Evolutionary conservation across 2,329 filamentous ascomycete genomes (phyloP).

Genomic region (Trichoderma sp.): DNA sequence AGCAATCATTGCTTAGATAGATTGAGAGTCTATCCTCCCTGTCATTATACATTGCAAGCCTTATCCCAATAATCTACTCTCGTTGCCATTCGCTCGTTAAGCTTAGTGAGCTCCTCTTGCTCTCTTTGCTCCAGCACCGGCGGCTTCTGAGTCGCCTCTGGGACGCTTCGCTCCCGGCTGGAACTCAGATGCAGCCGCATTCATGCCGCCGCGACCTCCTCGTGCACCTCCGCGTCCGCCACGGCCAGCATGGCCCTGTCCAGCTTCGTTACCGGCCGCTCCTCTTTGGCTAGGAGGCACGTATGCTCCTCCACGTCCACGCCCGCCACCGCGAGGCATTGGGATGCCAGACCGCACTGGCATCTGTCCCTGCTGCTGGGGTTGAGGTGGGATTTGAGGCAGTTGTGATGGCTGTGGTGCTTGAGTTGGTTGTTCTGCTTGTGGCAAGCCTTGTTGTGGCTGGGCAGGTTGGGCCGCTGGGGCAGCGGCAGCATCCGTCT

Average conservation of each 20-base stretch:
- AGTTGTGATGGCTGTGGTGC: slow-evolving; percentile 22
- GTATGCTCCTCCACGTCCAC: slow-evolving; percentile 40
- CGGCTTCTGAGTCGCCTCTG: slow-evolving; percentile 50
- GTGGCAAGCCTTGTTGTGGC: slow-evolving; percentile 16
- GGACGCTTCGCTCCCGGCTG: slow-evolving; percentile 58
- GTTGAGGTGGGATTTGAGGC: slow-evolving; percentile 25
- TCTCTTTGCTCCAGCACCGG: slow-evolving; percentile 43
- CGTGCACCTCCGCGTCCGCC: slow-evolving; percentile 43
- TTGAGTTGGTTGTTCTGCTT: slow-evolving; percentile 24
- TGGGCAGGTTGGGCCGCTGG: slow-evolving; percentile 22
- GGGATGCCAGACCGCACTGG: slow-evolving; percentile 39
- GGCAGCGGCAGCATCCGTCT: slow-evolving; percentile 24
- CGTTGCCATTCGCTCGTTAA: not conserved
- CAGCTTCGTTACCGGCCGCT: slow-evolving; percentile 37
- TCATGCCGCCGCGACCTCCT: slow-evolving; percentile 45
- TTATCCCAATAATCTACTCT: not conserved
- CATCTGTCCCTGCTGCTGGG: slow-evolving; percentile 25
- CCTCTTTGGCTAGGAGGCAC: slow-evolving; percentile 39
- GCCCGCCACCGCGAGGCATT: slow-evolving; percentile 42
- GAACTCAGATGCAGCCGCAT: slow-evolving; percentile 53
- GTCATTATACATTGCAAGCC: slow-evolving; percentile 19
- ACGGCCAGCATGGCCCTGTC: slow-evolving; percentile 31
- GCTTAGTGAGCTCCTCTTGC: slow-evolving; percentile 41
- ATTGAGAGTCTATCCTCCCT: not conserved
- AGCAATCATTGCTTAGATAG: slow-evolving; percentile 8